These are phyloP conservation scores for Colletotrichum sp. DNA, from an alignment of 2,329 filamentous ascomycete species.

Conservation along the genomic window DNA sequence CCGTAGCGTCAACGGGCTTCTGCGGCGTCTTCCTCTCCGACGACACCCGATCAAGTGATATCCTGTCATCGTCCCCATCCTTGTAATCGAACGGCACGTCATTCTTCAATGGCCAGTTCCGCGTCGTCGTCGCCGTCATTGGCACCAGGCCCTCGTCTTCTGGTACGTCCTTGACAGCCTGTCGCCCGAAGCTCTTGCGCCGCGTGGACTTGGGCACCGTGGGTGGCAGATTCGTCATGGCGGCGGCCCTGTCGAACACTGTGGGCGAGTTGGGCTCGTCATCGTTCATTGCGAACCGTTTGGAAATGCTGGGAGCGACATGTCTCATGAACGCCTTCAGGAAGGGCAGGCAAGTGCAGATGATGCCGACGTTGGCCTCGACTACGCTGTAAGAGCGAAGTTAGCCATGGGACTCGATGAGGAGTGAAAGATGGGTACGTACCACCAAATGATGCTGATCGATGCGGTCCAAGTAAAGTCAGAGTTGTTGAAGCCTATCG, in stretches of 20 bases:
- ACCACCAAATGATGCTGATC: conserved; percentile 21
- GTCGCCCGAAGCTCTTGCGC: conserved; percentile 1
- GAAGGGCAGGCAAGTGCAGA: conserved; percentile 19
- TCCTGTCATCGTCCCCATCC: not conserved
- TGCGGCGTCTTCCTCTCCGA: not conserved
- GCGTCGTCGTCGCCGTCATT: not conserved
- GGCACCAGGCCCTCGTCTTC: not conserved
- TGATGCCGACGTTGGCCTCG: conserved; percentile 20
- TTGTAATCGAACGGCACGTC: not conserved
- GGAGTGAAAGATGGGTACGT: not conserved
- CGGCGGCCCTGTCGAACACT: conserved; percentile 7
- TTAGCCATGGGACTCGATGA: not conserved
- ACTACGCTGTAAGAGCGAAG: not conserved
- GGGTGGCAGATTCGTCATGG: not conserved
- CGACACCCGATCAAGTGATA: not conserved
- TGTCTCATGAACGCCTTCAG: conserved; percentile 13
- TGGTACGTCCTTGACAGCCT: not conserved
- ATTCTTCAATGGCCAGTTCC: not conserved
- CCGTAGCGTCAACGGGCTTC: not conserved
- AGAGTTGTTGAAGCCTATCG: conserved; percentile 3
- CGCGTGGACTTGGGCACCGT: not conserved
- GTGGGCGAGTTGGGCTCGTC: conserved; percentile 4
- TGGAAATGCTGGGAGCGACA: not conserved
- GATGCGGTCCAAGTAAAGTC: conserved; percentile 20
- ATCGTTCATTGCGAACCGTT: not conserved